Evolutionary conservation across 2,329 filamentous ascomycete species (phyloP).

Genomic region (Verticillium dahliae): DNA sequence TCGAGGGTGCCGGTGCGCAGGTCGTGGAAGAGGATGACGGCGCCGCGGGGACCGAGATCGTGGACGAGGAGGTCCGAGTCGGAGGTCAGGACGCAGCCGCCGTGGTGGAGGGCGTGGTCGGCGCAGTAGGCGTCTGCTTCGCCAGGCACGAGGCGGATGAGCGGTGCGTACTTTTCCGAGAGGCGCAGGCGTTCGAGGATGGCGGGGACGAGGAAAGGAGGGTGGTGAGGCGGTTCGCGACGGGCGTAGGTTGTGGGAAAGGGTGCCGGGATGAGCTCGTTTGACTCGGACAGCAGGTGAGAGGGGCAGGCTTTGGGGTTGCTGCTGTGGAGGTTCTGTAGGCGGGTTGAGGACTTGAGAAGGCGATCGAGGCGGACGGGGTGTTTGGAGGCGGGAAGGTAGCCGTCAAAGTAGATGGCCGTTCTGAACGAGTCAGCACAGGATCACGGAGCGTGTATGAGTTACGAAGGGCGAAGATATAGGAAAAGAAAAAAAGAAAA

Average conservation of each 20-base stretch:
- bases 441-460: too few species aligned
- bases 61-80: conserved; percentile 83
- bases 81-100: conserved; percentile 63
- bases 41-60: conserved; percentile 54
- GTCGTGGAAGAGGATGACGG: conserved; percentile 63
- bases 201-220: conserved; percentile 69
- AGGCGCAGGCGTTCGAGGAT: conserved; percentile 63
- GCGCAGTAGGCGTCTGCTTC: conserved; percentile 85
- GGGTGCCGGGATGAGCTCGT: conserved; percentile 9
- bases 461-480: too few species aligned
- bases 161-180: conserved; percentile 31
- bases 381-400: conserved; percentile 62
- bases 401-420: conserved; percentile 81
- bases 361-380: conserved; percentile 55
- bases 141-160: conserved; percentile 61
- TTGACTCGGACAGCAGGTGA: conserved; percentile 11
- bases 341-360: conserved; percentile 46
- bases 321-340: conserved; percentile 39
- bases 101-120: conserved; percentile 44
- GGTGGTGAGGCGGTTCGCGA: conserved; percentile 33
- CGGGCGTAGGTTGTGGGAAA: conserved; percentile 16
- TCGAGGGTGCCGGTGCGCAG: conserved; percentile 32
- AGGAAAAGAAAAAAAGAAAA: conserved; percentile 6
- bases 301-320: conserved; percentile 18
- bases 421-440: conserved; percentile 33